Base-by-base conservation (phyloP, 129 eudicot species). In the Pulicaria dysenterica region DNA sequence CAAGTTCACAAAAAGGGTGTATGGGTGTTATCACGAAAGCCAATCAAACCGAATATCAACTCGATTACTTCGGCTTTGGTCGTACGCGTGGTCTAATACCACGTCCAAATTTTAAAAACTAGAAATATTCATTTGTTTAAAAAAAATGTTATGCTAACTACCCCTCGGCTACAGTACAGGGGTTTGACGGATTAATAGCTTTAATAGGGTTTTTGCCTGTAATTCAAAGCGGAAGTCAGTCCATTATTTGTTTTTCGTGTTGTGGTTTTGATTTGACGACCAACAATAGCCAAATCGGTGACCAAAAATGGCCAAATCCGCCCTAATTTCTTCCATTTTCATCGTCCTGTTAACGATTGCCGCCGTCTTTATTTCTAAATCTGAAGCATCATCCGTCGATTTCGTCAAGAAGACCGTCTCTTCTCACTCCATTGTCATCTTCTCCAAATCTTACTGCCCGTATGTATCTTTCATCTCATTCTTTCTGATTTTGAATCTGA, bases 401-500 rank as follows among this genome's bases (percentile, higher is more conserved):
- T 90, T 95, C 59, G 96, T 95, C 46, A 90, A 95, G 89, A 88
- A 90, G 78, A 90, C 99, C 9, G 69, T 90, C 37, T 83, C 93
- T 16, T 86, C 99, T 68, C 96, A 95, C 47, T 46, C 95, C 49
- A 81, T 90, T 14, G 99, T 95, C 84, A 86, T 95, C 79, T 95
- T 95, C 94, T 95, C 99, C 90, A 95, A 95, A 79, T 95, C 99
- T 59, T 95, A 95, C 83, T 95, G 99, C 91, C 96, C 91, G 99
- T 95, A 85, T 13, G 85, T 7, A 70, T 64, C 70, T 61, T 48
- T 51, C 72, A 7, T 51, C 14, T 63, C 51, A 7, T 43, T 67
- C 38, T 24, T 49, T 77, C 42, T 38, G 13, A 34, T 13, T 4
- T 31, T 60, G 45, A 41, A 64, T 58, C 31, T 24, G 31, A 24